Conservation (phyloP, 2,329 filamentous ascomycete species). For the Trichoderma afroharzianum region DNA sequence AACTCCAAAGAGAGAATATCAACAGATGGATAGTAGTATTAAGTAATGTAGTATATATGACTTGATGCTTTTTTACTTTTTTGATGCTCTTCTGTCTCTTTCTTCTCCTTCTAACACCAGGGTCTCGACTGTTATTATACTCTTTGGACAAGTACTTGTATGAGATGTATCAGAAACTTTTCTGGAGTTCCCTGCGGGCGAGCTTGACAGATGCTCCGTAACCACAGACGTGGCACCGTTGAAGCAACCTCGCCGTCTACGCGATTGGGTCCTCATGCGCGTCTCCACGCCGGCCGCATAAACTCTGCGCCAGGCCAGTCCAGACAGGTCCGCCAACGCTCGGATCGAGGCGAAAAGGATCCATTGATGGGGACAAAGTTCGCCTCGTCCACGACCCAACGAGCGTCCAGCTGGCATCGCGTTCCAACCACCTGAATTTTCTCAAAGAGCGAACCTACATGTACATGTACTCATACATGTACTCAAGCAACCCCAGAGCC, state of each 20-base stretch:
- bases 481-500: not conserved
- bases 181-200: constrained; percentile 1
- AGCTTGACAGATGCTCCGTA: constrained; percentile 8
- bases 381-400: not conserved
- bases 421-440: not conserved
- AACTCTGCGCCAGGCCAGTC: not conserved
- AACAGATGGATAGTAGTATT: not conserved
- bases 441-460: not conserved
- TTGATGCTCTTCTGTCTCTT: not conserved
- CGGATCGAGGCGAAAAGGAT: not conserved
- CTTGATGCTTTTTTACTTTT: not conserved
- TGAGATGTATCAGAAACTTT: constrained; percentile 11
- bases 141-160: not conserved
- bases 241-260: constrained; percentile 2
- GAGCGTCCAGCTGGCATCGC: not conserved
- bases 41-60: not conserved
- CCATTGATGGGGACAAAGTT: not conserved
- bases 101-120: not conserved
- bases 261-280: constrained; percentile 18
- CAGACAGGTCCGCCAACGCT: not conserved
- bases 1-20: not conserved
- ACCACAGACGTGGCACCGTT: constrained; percentile 18
- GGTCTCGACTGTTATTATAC: constrained; percentile 10
- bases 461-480: not conserved
- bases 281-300: constrained; percentile 6